Base-by-base conservation (phyloP, 2,329 filamentous ascomycete genomes). In the Xylaria polymorpha region DNA sequence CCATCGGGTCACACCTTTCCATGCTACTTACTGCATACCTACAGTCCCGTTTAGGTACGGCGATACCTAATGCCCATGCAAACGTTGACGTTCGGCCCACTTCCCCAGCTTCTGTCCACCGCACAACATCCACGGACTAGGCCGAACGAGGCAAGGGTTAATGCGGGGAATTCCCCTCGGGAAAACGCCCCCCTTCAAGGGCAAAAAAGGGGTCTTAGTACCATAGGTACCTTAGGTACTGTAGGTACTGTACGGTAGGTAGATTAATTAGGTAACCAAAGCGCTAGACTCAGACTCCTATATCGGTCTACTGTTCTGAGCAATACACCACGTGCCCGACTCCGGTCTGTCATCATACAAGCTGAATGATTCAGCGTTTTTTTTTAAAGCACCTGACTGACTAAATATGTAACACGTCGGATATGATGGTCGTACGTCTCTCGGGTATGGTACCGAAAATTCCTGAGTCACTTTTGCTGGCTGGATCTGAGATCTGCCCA, bases 61-160 rank as follows among this genome's bases (percentile, higher is more conserved):
- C 18, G 12, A 12, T 37, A 20, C 51, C 53, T 29, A 20, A 20
- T 12, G 29, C 41, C 60, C 68, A 59, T 65, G 65, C 58, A 68
- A 56, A 46, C 61, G 43, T 41, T 43, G 41, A 51, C 48, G 35
- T 48, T 29, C 29, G 68, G 48, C 66, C 66, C 68, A 71, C 68
- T 71, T 71, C 68, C 68, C 68, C 68, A 71, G 68, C 58, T 71
- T 69, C 51, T 50, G 32, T 53, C 15, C 25, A 35, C 35, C 43
- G 20, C 25, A 44, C 50, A 22, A 29, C n/a, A 59, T 29, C 32
- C 37, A n/a, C 25, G 37, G 22, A 35, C 68, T 70, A 70, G n/a
- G 20, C 66, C 22, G 9, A 41, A 66, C n/a, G 12, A 6, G 56
- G 66, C 25, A 63, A 56, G 55, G 55, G 29, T 35, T 9, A 50